Base-by-base conservation (phyloP, 2,329 filamentous ascomycete genomes). In the Fonsecaea monophora region DNA sequence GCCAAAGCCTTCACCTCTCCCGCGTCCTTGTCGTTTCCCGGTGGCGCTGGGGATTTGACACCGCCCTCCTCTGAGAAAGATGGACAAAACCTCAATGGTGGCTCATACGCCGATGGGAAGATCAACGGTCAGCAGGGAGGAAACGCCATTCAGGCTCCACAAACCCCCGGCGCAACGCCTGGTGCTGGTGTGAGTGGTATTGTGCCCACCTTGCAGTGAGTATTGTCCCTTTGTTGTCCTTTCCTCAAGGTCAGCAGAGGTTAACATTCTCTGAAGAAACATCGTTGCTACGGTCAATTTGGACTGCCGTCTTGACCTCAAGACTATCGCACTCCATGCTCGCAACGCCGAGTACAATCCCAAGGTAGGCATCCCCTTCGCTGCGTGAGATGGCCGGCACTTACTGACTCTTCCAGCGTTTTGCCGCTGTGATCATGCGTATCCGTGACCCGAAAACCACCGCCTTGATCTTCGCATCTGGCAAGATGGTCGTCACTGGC, bases 401-500 rank as follows among this genome's bases (percentile, higher is more conserved):
- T 13, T 79, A 79, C 78, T 82, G 81, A 80, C 80, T 77, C 70
- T 71, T 76, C 75, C 83, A 96, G 93, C 94, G 94, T 90, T 98
- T 98, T 78, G 95, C 94, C 75, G 94, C 94, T 78, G 94, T 98
- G 72, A 98, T 99, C 81, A 98, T 99, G 95, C 93, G 95, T 84
- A 99, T 99, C 74, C 94, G 95, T 76, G 95, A 99, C 76, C 95
- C 95, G 68, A 99, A 99, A 85, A 99, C 95, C 4, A 99, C 95
- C 2, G 95, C 95, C 5, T 83, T 99, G 65, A 98, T 99, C 84
- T 99, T 99, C 76, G 95, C 95, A 67, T 96, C 91, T 1, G 95
- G 95, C 81, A 99, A 99, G 87, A 98, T 99, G 95, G 95, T 98
- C 55, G 95, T 98, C 15, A 98, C 95, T 62, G 94, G 94, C 83